Evolutionary conservation across 495 filamentous ascomycete species (phyloP).

Genomic region (Zalerion maritima): DNA sequence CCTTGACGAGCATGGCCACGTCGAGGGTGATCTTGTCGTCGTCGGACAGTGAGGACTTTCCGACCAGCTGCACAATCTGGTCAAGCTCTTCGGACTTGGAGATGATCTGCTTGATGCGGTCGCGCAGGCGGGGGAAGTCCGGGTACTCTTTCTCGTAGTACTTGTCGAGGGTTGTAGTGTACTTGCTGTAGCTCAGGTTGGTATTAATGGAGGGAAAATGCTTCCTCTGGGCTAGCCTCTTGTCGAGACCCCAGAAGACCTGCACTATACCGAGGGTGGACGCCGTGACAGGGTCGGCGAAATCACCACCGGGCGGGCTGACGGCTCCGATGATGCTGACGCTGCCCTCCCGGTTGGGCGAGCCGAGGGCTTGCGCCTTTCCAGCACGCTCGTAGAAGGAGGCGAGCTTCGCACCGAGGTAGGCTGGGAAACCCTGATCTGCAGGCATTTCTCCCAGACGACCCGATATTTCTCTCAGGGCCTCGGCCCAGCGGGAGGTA

Average conservation of each 20-base stretch:
- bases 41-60: conserved; percentile 91
- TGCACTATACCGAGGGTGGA: conserved; percentile 95
- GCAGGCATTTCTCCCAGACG: conserved; percentile 99
- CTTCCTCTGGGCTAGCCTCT: conserved; percentile 97
- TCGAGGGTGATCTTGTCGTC: conserved; percentile 98
- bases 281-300: conserved; percentile 94
- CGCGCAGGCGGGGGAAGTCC: conserved; percentile 84
- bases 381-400: conserved; percentile 99
- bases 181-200: conserved; percentile 91
- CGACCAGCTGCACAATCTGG: conserved; percentile 96
- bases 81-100: conserved; percentile 93
- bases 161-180: conserved; percentile 70
- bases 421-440: conserved; percentile 98
- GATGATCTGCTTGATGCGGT: conserved; percentile 82
- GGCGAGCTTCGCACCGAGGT: conserved; percentile 89
- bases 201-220: conserved; percentile 99
- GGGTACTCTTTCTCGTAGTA: conserved; percentile 87
- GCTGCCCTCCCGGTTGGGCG: conserved; percentile 73
- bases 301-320: conserved; percentile 95
- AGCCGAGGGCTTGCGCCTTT: conserved; percentile 69
- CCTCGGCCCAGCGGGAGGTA: conserved; percentile 96
- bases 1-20: conserved; percentile 82
- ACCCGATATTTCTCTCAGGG: conserved; percentile 95
- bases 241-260: conserved; percentile 99
- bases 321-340: conserved; percentile 97